Conservation (phyloP, 768 basidiomycete genomes). For the Pulveroboletus ravenelii region DNA sequence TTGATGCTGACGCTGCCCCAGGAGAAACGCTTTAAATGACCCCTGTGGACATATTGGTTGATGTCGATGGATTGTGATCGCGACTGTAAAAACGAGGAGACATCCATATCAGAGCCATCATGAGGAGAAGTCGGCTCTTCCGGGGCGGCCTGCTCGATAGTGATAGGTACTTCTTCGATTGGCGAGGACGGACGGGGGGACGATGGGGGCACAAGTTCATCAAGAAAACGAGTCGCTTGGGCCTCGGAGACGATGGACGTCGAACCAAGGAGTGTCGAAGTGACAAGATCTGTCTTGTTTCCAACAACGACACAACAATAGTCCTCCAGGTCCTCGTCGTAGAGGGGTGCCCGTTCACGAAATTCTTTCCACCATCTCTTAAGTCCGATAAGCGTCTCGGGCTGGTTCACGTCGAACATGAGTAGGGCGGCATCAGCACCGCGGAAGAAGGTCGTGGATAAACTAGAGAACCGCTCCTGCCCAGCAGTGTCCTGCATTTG, state of each 20-base stretch:
- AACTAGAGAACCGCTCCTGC: constrained; percentile 81
- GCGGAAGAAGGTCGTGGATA: constrained; percentile 80
- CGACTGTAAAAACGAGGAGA: constrained; percentile 22
- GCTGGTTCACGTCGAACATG: constrained; percentile 74
- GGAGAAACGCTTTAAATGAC: constrained; percentile 41
- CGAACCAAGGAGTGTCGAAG: constrained; percentile 7
- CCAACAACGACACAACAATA: constrained; percentile 73
- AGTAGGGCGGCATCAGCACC: constrained; percentile 79
- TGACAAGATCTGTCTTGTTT: constrained; percentile 67
- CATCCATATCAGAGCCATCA: constrained; percentile 8
- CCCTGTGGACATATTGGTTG: constrained; percentile 21
- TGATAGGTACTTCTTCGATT: constrained; percentile 9
- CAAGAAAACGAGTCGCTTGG: constrained; percentile 51
- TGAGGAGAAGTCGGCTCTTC: constrained; percentile 13
- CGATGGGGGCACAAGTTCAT: constrained; percentile 48
- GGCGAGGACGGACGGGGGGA: constrained; percentile 9
- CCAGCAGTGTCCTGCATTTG: constrained; percentile 70
- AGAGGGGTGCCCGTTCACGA: constrained; percentile 57
- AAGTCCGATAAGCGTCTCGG: constrained; percentile 54
- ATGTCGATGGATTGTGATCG: constrained; percentile 24
- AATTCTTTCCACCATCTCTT: constrained; percentile 81
- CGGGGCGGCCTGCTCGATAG: constrained; percentile 6
- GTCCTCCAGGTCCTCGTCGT: constrained; percentile 54
- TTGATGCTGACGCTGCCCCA: constrained; percentile 39
- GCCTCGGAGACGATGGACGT: constrained; percentile 30